phyloP scores from a whole-genome alignment of 192 early-diverging fungal genomes.

The Coemansia sp. region DNA sequence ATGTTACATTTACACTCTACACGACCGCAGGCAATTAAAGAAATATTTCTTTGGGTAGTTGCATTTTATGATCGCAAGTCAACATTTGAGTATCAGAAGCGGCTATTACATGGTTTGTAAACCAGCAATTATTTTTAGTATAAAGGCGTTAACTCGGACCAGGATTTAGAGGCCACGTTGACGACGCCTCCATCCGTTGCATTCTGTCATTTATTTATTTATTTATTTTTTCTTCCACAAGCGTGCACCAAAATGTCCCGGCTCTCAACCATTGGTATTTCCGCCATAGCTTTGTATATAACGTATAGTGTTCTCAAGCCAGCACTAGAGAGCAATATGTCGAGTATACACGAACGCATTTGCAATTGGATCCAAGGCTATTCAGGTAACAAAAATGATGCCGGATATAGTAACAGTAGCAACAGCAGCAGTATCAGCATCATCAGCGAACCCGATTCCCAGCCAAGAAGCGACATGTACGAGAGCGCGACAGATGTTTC shows the following conservation, averaged over 20 bases:
- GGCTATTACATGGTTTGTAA: too few relatives aligned
- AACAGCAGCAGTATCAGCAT: background rate
- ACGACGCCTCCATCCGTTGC: too few relatives aligned
- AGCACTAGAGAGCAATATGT: background rate
- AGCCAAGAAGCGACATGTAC: background rate
- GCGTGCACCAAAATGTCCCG: background rate
- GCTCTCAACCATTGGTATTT: slow-evolving; percentile 4
- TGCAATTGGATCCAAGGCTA: background rate
- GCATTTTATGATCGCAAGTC: background rate
- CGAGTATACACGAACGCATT: background rate
- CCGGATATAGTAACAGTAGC: background rate
- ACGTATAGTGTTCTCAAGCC: background rate
- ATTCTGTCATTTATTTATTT: background rate
- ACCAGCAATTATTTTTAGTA: too few relatives aligned
- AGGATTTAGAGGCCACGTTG: too few relatives aligned
- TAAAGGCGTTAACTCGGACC: background rate
- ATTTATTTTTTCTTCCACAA: background rate
- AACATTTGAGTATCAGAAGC: background rate
- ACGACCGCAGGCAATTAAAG: background rate
- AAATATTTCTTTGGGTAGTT: background rate
- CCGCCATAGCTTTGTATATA: background rate
- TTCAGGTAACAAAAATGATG: background rate
- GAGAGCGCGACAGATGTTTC: background rate
- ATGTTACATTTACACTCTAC: too few relatives aligned
- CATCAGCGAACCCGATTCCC: background rate